Base-by-base conservation (phyloP, 345 rosid genomes). In the Ailanthus altissimus region DNA sequence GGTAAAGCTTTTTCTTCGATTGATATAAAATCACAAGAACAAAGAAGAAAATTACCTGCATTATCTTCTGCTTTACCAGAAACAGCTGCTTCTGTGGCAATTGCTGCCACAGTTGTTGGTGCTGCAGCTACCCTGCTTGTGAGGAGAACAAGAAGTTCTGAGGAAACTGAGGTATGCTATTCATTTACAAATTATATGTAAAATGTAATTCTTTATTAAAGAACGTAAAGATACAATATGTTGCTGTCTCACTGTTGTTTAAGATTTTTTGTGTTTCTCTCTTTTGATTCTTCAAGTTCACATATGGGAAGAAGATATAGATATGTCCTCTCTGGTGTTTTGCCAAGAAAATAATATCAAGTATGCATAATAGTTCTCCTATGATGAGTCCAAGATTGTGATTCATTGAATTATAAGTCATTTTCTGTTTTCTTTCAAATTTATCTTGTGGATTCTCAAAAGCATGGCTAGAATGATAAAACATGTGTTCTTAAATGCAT, bases 21-120 rank as follows among this genome's bases (percentile, higher is more conserved):
- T 1, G 76, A 75, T 75, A 28, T 74, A 67, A 89, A 79, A 38
- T 61, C 81, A 20, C 74, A 36, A 77, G 62, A 74, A 56, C 84
- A 62, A 56, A 56, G 61, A 28, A 82, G 84, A 66, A 91, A 79
- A 38, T 32, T 72, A 79, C 77, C 82, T 46, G 54, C 16, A 9
- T 28, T 74, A 73, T 50, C 79, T 79, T 79, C 76, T 60, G 90
- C 92, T 51, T 77, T 90, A 69, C 91, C 89, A 18, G 98, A 95
- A 83, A 89, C 97, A 54, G 92, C 90, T 72, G 87, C 88, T 80
- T 90, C 98, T 80, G 81, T 92, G 47, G 97, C 92, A 61, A 81
- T 95, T 85, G 98, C 94, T 74, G 98, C 92, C 21, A 83, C 96
- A 0, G 88, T 89, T 66, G 94, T 93, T 77, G 99, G 98, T 59